Evolutionary conservation across 345 rosid species (phyloP).

Genomic region (Pseudoturritis turrita): DNA sequence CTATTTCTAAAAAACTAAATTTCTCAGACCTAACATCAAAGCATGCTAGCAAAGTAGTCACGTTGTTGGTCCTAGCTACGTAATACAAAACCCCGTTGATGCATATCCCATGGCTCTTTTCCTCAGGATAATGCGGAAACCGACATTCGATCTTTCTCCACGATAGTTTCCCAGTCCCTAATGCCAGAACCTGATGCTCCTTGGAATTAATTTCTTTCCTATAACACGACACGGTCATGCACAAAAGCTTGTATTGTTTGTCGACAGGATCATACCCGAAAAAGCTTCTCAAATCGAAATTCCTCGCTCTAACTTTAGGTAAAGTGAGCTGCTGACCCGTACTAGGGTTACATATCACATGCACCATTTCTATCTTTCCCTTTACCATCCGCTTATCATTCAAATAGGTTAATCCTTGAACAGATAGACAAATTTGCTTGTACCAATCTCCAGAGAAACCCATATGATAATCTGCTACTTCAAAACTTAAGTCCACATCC

Average conservation of each 20-base stretch:
- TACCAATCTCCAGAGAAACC: not conserved
- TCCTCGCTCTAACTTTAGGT: not conserved
- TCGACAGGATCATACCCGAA: conserved; percentile 5
- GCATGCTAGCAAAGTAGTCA: not conserved
- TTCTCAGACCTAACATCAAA: conserved; percentile 4
- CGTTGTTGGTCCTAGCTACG: not conserved
- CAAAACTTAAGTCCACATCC: not conserved
- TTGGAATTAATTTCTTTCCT: not conserved
- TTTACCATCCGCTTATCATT: not conserved
- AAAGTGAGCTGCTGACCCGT: not conserved
- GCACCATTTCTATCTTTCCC: not conserved
- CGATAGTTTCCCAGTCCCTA: not conserved
- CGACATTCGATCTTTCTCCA: not conserved
- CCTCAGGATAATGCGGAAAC: not conserved
- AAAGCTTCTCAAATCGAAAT: not conserved
- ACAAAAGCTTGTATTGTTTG: not conserved
- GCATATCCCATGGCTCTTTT: not conserved
- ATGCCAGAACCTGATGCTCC: not conserved
- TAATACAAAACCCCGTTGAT: conserved; percentile 8
- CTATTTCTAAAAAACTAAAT: not conserved
- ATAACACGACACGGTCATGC: not conserved
- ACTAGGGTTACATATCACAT: conserved; percentile 3
- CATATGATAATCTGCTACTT: not conserved
- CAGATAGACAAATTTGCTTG: not conserved
- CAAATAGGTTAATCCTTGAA: not conserved